Conservation (phyloP, 305 asterid genomes). For the Ajuga reptans region DNA sequence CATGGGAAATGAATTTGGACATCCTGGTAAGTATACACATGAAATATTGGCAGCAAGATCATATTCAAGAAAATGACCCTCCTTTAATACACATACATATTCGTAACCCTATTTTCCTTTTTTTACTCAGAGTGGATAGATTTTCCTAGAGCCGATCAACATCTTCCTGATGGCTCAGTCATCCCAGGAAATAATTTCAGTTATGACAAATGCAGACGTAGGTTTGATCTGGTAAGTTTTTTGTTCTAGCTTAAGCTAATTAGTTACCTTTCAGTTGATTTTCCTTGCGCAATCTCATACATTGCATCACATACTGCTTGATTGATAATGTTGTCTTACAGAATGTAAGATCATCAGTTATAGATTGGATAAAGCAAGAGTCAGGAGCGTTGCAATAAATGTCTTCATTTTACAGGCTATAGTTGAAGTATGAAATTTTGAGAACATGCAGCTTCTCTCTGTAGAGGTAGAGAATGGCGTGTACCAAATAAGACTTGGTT, state of each 20-base stretch:
- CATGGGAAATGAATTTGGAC: constrained; percentile 99
- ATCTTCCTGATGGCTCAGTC: constrained; percentile 70
- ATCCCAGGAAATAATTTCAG: constrained; percentile 70
- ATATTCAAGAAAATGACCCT: constrained; percentile 15
- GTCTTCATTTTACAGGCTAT: neutral
- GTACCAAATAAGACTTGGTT: neutral
- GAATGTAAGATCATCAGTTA: neutral
- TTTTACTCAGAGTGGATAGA: constrained; percentile 86
- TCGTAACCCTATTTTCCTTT: constrained; percentile 14
- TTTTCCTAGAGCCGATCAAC: constrained; percentile 85
- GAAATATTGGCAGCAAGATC: neutral
- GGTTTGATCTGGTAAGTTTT: constrained; percentile 81
- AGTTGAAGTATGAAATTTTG: neutral
- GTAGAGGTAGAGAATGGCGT: neutral
- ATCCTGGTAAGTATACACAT: constrained; percentile 61
- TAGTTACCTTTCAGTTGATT: neutral
- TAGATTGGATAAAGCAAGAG: neutral
- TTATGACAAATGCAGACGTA: constrained; percentile 92
- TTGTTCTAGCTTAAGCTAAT: constrained; percentile 12
- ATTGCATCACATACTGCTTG: constrained; percentile 1
- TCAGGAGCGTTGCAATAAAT: neutral
- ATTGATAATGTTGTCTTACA: neutral
- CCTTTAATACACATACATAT: neutral
- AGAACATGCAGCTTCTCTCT: neutral
- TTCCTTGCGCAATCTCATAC: neutral